Evolutionary conservation across 176 grass and related monocot genomes (phyloP), one percentile per base, ranked within the genome.

Genomic region (Leersia perrieri): DNA sequence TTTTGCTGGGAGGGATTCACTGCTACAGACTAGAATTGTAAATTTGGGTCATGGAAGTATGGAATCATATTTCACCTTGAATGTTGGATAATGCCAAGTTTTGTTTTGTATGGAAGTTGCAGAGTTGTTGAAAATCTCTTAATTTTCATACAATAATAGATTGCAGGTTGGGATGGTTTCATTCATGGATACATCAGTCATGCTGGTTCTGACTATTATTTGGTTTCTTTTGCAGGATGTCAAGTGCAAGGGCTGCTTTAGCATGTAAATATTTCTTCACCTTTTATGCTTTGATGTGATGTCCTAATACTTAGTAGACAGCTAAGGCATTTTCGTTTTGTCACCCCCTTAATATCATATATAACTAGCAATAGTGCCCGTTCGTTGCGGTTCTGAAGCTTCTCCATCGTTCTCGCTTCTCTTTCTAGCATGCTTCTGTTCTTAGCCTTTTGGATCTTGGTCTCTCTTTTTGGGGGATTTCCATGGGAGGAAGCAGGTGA

Each of bases 231-330:
- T 80, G 60, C 74, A 94, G 92, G 92, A 94, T 60, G 92, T 94
- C 28, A 94, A 91, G 63, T 94, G 89, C 80, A 89, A 91, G 76
- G 82, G 83, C 22, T 91, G 86, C 86, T 94, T 94, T 71, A 91
- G 60, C 86, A 94, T 94, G 89, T 94, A 89, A 89, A 89, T 83
- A 70, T 77, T 10, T 75, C 40, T 45, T 71, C 4, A 20, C 14
- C 49, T 35, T 55, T 9, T 26, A 20, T 57, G 72, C 22, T 58
- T 35, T 27, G 18, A 33, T 35, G 12, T 30, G 72, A 7, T 65
- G 7, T 20, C 7, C 22, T 55, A 49, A 20, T 49, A 49, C 45
- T 33, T 38, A 51, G 1, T 62, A 78, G 23, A 58, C 34, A 1
- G 4, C 3, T 76, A 14, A 64, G 28, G 32, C 4, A 62, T 73